Evolutionary conservation across 192 early-diverging fungal genomes (phyloP), one percentile per base, ranked within the genome.

Genomic region (Entophlyctis helioformis): DNA sequence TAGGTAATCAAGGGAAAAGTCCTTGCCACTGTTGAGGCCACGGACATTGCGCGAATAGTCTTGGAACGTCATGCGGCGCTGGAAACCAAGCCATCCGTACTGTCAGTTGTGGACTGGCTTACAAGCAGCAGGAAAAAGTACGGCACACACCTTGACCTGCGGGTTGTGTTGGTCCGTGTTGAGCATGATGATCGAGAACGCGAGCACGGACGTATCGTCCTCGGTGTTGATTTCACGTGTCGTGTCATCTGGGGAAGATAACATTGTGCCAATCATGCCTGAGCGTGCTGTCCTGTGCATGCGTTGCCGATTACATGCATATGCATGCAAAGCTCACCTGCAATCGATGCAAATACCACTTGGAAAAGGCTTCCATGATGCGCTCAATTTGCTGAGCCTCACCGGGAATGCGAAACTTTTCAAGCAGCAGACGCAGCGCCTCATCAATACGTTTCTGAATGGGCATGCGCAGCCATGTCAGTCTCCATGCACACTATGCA

Each of bases 111-210:
- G n/a, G n/a, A n/a, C n/a, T n/a, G n/a, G n/a, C n/a, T n/a, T n/a
- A n/a, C n/a, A n/a, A n/a, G n/a, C n/a, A n/a, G 7, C 3, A 18
- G 19, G 12, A 8, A 19, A 23, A 2, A 6, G 1, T 35, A 20
- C 29, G 5, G 24, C 26, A 53, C 60, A 54, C 63, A 77, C 76
- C 34, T 76, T 62, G 27, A 95, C 86, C 66, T 88, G 88, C 36
- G 74, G 87, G 63, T 89, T 96, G 59, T 99, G 90, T 67, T 89
- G 87, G 74, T 99, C 96, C 1, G 94, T 96, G 59, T 99, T 99
- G 52, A 99, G 71, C 84, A 99, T 89, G 38, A 99, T 89, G 23
- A 96, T 74, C 1, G 94, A 87, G 47, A 84, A 99, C 0, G 92
- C 71, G 26, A 99, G 71, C 23, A 99, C 75, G 50, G 85, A 91